Conservation (phyloP, 352 stramenopile genomes). For the Globisporangium acanthophoron region DNA sequence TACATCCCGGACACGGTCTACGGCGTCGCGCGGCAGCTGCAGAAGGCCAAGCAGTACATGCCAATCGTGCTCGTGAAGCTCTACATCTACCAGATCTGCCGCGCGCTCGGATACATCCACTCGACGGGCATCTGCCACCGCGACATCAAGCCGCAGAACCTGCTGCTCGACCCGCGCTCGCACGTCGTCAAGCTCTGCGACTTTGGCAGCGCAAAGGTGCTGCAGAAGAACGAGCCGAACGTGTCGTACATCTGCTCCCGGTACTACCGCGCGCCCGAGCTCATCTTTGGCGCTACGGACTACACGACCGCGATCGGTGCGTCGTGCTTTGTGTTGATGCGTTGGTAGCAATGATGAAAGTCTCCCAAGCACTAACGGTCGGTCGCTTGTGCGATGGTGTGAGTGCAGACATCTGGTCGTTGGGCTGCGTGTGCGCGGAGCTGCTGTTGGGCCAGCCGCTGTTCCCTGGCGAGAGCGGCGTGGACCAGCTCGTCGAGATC, state of each 20-base stretch:
- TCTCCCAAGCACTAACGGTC: background rate
- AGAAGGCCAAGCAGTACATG: slow-evolving; percentile 97
- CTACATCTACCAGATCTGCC: slow-evolving; percentile 99
- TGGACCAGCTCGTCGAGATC: slow-evolving; percentile 99
- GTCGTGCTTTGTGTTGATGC: background rate
- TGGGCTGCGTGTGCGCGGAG: slow-evolving; percentile 98
- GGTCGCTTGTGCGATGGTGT: slow-evolving; percentile 8
- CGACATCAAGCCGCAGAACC: slow-evolving; percentile 99
- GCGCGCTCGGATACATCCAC: slow-evolving; percentile 98
- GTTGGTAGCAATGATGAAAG: too few species aligned
- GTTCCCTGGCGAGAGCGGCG: slow-evolving; percentile 98
- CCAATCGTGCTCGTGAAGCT: slow-evolving; percentile 97
- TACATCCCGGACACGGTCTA: slow-evolving; percentile 99
- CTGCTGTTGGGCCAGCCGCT: slow-evolving; percentile 96
- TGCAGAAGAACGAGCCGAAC: slow-evolving; percentile 98
- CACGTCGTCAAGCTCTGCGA: slow-evolving; percentile 99
- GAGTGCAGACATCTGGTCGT: slow-evolving; percentile 92
- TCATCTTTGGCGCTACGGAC: slow-evolving; percentile 99
- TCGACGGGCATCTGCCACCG: slow-evolving; percentile 97
- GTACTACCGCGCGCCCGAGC: slow-evolving; percentile 98
- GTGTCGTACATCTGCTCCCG: slow-evolving; percentile 99
- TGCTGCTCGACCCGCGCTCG: slow-evolving; percentile 96
- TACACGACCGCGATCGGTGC: slow-evolving; percentile 98
- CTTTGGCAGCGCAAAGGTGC: slow-evolving; percentile 95
- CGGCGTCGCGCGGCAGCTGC: slow-evolving; percentile 92